A percentile compares a stretch with the other conserved stretches of the same genome.
These are phyloP conservation scores for Coccomyxa subellipsoidea DNA, from an alignment of 163 green algal genomes.

Conservation along the genomic window DNA sequence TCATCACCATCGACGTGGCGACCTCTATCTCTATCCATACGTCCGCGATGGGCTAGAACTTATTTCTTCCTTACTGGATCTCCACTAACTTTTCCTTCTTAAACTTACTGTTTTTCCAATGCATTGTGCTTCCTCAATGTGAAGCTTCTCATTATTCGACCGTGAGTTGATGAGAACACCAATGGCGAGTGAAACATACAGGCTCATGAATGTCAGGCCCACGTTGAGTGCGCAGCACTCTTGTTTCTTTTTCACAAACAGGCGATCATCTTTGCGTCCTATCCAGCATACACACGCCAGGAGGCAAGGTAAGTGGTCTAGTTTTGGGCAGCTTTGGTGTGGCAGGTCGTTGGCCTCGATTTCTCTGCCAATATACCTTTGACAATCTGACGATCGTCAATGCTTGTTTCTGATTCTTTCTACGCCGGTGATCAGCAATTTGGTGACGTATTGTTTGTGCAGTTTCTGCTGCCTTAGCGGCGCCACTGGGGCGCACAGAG, in stretches of 20 bases:
- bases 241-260: neutral
- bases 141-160: neutral
- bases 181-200: neutral
- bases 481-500: neutral
- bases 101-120: too few relatives aligned
- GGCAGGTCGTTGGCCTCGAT: too few relatives aligned
- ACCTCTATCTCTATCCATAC: neutral
- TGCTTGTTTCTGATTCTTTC: too few relatives aligned
- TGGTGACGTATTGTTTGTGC: neutral
- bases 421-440: too few relatives aligned
- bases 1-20: too few relatives aligned
- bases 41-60: neutral
- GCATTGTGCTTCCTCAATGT: too few relatives aligned
- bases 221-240: neutral
- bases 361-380: too few relatives aligned
- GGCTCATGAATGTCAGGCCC: neutral
- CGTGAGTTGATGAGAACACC: neutral
- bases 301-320: neutral
- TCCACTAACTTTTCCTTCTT: too few relatives aligned
- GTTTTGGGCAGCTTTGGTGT: too few relatives aligned
- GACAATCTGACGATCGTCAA: too few relatives aligned
- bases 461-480: neutral
- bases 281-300: neutral
- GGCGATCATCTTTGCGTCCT: neutral
- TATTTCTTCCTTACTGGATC: too few relatives aligned